phyloP scores from a whole-genome alignment of 495 filamentous ascomycete genomes.

The Neurospora sp. region DNA sequence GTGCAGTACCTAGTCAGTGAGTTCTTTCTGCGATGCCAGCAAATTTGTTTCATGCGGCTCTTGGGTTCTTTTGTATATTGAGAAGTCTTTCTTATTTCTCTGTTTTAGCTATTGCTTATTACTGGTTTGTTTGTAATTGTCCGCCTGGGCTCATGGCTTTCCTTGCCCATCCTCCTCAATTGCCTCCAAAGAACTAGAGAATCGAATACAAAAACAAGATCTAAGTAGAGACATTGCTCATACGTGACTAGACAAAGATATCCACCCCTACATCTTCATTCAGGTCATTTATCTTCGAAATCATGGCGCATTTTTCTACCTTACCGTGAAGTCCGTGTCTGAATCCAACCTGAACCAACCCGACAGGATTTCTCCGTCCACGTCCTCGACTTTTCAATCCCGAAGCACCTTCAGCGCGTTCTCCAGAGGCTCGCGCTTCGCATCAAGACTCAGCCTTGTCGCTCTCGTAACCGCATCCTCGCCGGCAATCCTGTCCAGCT shows the following conservation, averaged over 20 bases:
- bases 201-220: not conserved
- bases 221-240: not conserved
- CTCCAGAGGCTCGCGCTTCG: slow-evolving; percentile 18
- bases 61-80: too few relatives aligned
- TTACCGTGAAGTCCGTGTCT: not conserved
- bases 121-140: too few relatives aligned
- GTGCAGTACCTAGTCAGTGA: not conserved
- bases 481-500: slow-evolving; percentile 30
- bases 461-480: slow-evolving; percentile 18
- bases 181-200: too few relatives aligned
- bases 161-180: too few relatives aligned
- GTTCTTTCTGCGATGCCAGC: too few relatives aligned
- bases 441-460: slow-evolving; percentile 11
- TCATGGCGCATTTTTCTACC: not conserved
- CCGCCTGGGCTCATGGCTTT: too few relatives aligned
- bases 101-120: too few relatives aligned
- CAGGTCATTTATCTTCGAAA: slow-evolving; percentile 34
- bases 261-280: slow-evolving; percentile 12
- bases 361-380: not conserved
- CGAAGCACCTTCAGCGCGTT: slow-evolving; percentile 15
- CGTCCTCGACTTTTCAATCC: not conserved
- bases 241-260: not conserved
- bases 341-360: not conserved
- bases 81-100: too few relatives aligned
- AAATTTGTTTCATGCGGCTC: too few relatives aligned